phyloP scores from a whole-genome alignment of 164 flowering plant species.

The Cinnamomum micranthum region DNA sequence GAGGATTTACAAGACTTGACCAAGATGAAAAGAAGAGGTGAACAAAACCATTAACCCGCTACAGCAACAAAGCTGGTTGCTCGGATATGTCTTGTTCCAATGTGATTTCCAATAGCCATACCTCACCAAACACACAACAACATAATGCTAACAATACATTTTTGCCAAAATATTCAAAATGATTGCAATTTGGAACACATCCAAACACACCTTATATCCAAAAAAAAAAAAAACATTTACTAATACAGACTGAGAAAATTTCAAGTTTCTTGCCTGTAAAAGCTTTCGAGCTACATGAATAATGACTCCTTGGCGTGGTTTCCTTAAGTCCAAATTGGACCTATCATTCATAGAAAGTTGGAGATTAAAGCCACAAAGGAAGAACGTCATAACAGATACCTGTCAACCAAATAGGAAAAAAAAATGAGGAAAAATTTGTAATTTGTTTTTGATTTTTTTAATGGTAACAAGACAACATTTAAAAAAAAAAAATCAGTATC shows the following conservation, averaged over 20 bases:
- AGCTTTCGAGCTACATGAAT: slow-evolving; percentile 46
- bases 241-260: neutral
- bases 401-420: slow-evolving; percentile 19
- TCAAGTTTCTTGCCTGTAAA: slow-evolving; percentile 39
- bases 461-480: no score
- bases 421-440: neutral
- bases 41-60: no score
- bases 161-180: no score
- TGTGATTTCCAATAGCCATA: neutral
- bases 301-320: slow-evolving; percentile 30
- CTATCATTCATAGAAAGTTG: slow-evolving; percentile 8
- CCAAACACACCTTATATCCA: neutral
- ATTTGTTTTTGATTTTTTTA: no score
- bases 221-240: neutral
- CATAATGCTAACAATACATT: neutral
- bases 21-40: no score
- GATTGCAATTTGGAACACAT: neutral
- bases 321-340: neutral
- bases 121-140: neutral
- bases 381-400: slow-evolving; percentile 36
- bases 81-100: neutral
- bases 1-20: no score
- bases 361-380: slow-evolving; percentile 29
- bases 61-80: no score
- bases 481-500: no score